Evolutionary conservation across 371 early-diverging fungal genomes (phyloP), one percentile per base, ranked within the genome.

Genomic region (Amoeboaphelidium protococcarum): DNA sequence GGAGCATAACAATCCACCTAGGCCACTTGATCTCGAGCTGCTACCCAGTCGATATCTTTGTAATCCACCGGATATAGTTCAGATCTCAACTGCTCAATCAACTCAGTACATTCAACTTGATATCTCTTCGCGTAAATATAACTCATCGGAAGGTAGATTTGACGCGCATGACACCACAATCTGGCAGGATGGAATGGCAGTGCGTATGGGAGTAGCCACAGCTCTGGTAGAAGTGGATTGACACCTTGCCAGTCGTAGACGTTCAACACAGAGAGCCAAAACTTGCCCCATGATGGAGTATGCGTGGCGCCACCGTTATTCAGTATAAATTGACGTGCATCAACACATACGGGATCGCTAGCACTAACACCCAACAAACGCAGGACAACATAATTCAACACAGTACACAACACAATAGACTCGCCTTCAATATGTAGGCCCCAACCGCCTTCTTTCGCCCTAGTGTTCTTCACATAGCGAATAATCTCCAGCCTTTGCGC

Each of bases 231-330:
- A 23, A 95, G 67, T 37, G 94, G 88, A 52, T 91, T 90, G 64
- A 87, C 74, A 16, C 95, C 95, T 49, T 75, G 74, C 78, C 83
- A 95, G 27, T 88, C 85, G 62, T 95, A 95, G 4, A 81, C 75
- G 50, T 81, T 80, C 58, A 95, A 64, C 6, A 75, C 72, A 22
- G 80, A 54, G 22, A 95, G 71, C 85, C 90, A 90, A 58, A 95
- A 88, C 60, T 95, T 95, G 20, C 94, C 95, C 95, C 95, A 95
- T 41, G 89, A 23, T 16, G 37, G 10, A 31, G 37, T 31, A 16
- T 31, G 16, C 16, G 6, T 16, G 16, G 37, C 37, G 37, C 37
- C 37, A 31, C 37, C 37, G 16, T 31, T 6, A 31, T 6, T 16
- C 16, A 31, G 16, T 10, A 31, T 31, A 16, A 31, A 31, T 31